These are phyloP conservation scores for Cryphonectria parasitica DNA, from an alignment of 2,329 filamentous ascomycete species.

Conservation along the genomic window DNA sequence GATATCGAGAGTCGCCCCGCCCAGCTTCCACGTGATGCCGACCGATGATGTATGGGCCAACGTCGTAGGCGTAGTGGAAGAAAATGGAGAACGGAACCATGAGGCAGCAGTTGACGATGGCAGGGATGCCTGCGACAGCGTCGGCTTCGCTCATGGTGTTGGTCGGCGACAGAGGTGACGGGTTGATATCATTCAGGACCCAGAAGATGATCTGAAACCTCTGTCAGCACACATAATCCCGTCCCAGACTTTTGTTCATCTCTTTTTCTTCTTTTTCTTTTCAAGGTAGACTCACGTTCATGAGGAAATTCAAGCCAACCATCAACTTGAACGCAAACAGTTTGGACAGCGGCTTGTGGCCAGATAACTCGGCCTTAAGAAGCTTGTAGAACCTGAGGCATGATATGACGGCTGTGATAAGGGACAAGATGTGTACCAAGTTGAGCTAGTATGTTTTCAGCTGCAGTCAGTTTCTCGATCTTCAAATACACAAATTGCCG, in stretches of 20 bases:
- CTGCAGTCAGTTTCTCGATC: background rate
- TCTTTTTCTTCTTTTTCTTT: no score
- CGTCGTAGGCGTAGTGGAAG: constrained; percentile 34
- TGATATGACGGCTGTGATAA: constrained; percentile 34
- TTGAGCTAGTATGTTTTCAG: constrained; percentile 30
- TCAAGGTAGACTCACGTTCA: constrained; percentile 33
- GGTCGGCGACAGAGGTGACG: constrained; percentile 29
- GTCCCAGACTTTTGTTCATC: no score
- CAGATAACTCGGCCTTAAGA: constrained; percentile 35
- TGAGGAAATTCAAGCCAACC: constrained; percentile 37
- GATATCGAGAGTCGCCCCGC: constrained; percentile 25
- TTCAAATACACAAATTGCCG: background rate
- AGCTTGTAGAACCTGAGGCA: constrained; percentile 37
- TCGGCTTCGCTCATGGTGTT: constrained; percentile 33
- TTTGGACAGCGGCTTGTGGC: constrained; percentile 38
- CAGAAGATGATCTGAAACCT: constrained; percentile 24
- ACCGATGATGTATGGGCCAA: constrained; percentile 33
- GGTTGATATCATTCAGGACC: constrained; percentile 32
- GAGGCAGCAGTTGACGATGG: constrained; percentile 34
- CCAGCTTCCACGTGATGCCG: constrained; percentile 23
- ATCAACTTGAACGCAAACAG: constrained; percentile 42
- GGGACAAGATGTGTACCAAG: constrained; percentile 35
- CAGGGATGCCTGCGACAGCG: constrained; percentile 33
- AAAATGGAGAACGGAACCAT: constrained; percentile 35
- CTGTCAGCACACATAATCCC: background rate